Conservation (phyloP, 2,329 filamentous ascomycete genomes). For the Penicillium freii region DNA sequence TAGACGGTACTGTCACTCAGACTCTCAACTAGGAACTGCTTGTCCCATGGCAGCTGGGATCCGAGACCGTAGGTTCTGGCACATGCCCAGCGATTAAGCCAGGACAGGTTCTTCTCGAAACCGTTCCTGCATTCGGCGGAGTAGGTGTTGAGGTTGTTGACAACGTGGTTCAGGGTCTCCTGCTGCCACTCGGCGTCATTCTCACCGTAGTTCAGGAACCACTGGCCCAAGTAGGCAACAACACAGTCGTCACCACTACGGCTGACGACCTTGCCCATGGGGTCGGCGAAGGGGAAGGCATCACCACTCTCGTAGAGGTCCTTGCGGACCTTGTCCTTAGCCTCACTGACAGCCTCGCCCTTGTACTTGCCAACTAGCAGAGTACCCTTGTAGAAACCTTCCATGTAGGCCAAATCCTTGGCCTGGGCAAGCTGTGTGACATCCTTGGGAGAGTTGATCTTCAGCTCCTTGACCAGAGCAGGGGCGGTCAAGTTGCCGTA, state of each 20-base stretch:
- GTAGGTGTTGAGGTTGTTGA: slow-evolving; percentile 75
- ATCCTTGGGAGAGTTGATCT: slow-evolving; percentile 96
- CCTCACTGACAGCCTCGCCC: slow-evolving; percentile 80
- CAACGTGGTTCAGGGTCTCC: slow-evolving; percentile 69
- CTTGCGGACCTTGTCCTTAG: slow-evolving; percentile 79
- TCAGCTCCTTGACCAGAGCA: slow-evolving; percentile 82
- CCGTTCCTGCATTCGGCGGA: slow-evolving; percentile 71
- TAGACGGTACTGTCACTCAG: slow-evolving; percentile 92
- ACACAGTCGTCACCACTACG: slow-evolving; percentile 91
- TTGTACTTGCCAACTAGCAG: slow-evolving; percentile 86
- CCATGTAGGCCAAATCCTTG: slow-evolving; percentile 95
- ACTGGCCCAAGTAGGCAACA: slow-evolving; percentile 89
- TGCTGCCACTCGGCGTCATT: slow-evolving; percentile 76
- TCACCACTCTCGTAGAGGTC: slow-evolving; percentile 72
- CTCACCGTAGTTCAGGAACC: slow-evolving; percentile 96
- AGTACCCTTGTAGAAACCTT: slow-evolving; percentile 92
- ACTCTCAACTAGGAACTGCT: slow-evolving; percentile 84
- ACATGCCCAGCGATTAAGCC: slow-evolving; percentile 96
- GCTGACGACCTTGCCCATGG: slow-evolving; percentile 83
- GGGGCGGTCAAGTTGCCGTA: slow-evolving; percentile 84
- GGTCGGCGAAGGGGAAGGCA: slow-evolving; percentile 91
- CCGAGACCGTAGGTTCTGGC: slow-evolving; percentile 88
- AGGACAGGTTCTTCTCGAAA: slow-evolving; percentile 82
- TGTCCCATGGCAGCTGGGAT: slow-evolving; percentile 92
- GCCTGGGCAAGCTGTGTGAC: slow-evolving; percentile 85